phyloP scores from a whole-genome alignment of 306 rosid species.

The Begonia loranthoides region DNA sequence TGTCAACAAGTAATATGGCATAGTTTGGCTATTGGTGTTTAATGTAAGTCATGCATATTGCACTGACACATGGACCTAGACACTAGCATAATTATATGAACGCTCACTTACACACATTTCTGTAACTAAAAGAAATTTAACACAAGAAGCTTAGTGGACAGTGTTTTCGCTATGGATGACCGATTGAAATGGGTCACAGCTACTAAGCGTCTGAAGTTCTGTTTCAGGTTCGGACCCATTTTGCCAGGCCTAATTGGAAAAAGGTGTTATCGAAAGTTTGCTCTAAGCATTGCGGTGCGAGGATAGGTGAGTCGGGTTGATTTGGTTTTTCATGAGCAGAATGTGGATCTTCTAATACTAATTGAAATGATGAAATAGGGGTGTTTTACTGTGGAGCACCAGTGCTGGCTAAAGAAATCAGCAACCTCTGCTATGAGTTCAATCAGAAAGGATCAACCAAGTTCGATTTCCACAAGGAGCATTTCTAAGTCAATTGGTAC shows the following conservation, averaged over 20 bases:
- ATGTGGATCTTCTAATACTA: constrained; percentile 8
- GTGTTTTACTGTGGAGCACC: constrained; percentile 99
- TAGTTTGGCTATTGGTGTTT: too few species aligned
- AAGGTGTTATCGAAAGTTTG: constrained; percentile 78
- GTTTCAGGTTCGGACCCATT: constrained; percentile 86
- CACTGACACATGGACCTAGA: too few species aligned
- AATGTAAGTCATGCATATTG: too few species aligned
- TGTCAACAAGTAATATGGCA: too few species aligned
- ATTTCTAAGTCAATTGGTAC: constrained; percentile 28
- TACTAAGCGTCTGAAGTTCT: neutral
- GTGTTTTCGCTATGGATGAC: too few species aligned
- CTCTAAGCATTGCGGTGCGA: constrained; percentile 78
- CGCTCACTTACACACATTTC: too few species aligned
- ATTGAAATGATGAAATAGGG: constrained; percentile 35
- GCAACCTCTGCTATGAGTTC: constrained; percentile 77
- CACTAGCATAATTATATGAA: too few species aligned
- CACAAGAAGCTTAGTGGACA: too few species aligned
- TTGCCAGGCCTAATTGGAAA: constrained; percentile 99
- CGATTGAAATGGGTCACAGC: neutral
- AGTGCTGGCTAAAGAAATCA: constrained; percentile 85
- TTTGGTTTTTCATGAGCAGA: neutral
- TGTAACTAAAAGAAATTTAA: too few species aligned
- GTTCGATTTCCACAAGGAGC: constrained; percentile 96
- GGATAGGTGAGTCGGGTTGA: constrained; percentile 52
- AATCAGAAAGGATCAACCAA: constrained; percentile 90